phyloP scores from a whole-genome alignment of 2,329 filamentous ascomycete genomes.

The Colletotrichum neosansevieriae region DNA sequence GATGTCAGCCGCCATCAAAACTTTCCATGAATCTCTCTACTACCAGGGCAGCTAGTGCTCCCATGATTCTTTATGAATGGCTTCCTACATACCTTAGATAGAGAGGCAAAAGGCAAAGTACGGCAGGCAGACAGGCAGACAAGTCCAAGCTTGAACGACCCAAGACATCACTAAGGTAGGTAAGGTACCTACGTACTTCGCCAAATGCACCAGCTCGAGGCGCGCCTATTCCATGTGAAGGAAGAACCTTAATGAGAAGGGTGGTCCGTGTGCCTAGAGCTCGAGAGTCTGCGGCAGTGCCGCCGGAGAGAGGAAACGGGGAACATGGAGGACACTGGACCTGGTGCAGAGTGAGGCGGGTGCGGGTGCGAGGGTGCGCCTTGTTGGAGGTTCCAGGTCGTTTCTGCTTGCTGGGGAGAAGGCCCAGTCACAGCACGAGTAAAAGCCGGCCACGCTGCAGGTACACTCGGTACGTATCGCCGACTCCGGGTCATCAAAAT shows the following conservation, averaged over 20 bases:
- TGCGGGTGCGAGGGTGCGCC: slow-evolving; percentile 3
- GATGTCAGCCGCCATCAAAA: no score
- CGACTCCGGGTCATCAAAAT: neutral
- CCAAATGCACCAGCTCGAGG: neutral
- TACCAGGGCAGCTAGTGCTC: no score
- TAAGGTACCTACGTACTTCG: neutral
- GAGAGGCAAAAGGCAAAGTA: no score
- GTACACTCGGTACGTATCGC: slow-evolving; percentile 32
- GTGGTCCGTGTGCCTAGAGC: slow-evolving; percentile 32
- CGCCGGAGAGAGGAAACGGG: slow-evolving; percentile 21
- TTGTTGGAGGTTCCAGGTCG: neutral
- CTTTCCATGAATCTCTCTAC: no score
- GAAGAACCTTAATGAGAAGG: neutral
- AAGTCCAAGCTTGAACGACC: neutral
- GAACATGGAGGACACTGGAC: slow-evolving; percentile 9
- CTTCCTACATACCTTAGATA: no score
- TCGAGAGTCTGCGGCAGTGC: slow-evolving; percentile 27
- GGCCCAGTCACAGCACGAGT: slow-evolving; percentile 29
- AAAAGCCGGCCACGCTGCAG: slow-evolving; percentile 37
- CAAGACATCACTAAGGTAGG: neutral
- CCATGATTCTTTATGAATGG: no score
- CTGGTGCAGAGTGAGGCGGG: slow-evolving; percentile 34
- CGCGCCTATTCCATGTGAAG: slow-evolving; percentile 19
- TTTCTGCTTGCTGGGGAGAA: slow-evolving; percentile 11
- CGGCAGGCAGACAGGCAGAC: no score